These are phyloP conservation scores for Aspergillus carbonarius DNA, from an alignment of 2,329 filamentous ascomycete species.

Conservation along the genomic window DNA sequence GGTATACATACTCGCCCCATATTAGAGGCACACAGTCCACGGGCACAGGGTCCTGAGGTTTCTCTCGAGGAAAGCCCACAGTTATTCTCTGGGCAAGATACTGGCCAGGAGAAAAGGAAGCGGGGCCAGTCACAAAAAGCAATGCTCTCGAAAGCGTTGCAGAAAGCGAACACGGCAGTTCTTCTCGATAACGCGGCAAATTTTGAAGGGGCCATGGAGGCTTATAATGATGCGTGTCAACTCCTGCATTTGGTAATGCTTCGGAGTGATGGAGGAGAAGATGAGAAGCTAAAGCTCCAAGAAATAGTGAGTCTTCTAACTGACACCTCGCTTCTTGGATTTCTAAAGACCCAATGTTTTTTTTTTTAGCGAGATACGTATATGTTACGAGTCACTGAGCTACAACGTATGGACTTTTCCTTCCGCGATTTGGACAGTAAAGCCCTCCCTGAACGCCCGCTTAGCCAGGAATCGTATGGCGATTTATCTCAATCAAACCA, in stretches of 20 bases:
- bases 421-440: slow-evolving; percentile 62
- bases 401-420: slow-evolving; percentile 65
- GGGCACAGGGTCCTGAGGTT: slow-evolving; percentile 14
- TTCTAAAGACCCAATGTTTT: slow-evolving; percentile 12
- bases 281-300: slow-evolving; percentile 78
- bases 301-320: slow-evolving; percentile 70
- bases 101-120: slow-evolving; percentile 33
- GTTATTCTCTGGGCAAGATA: slow-evolving; percentile 28
- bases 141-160: slow-evolving; percentile 92
- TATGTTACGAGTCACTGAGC: slow-evolving; percentile 81
- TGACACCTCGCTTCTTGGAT: slow-evolving; percentile 8
- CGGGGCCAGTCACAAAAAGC: slow-evolving; percentile 75
- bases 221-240: slow-evolving; percentile 87
- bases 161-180: slow-evolving; percentile 94
- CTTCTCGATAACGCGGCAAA: slow-evolving; percentile 95
- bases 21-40: slow-evolving; percentile 16
- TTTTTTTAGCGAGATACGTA: slow-evolving; percentile 81
- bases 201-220: slow-evolving; percentile 84
- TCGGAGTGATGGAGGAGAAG: slow-evolving; percentile 79
- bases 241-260: slow-evolving; percentile 84
- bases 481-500: slow-evolving; percentile 41
- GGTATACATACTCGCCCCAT: slow-evolving; percentile 3
- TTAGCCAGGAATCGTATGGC: slow-evolving; percentile 57
- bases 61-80: slow-evolving; percentile 30
- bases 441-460: slow-evolving; percentile 69